Evolutionary conservation across 352 stramenopile species (phyloP), one percentile per base, ranked within the genome.

Genomic region (Phytophthora cactorum): DNA sequence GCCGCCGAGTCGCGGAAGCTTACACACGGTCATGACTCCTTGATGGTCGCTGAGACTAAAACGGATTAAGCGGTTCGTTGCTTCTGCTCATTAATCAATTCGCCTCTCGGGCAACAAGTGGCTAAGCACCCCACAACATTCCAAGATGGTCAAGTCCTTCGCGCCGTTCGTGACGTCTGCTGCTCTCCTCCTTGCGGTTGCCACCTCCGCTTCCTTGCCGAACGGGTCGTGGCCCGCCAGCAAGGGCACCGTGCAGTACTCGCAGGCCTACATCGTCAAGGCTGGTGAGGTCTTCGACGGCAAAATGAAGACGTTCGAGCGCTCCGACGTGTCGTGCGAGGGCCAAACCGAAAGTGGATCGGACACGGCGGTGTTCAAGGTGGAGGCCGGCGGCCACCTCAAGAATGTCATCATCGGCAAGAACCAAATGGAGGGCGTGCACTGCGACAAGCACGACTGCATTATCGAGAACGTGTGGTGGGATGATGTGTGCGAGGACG

Each of bases 261-360:
- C 49, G 25, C 17, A 59, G 25, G 47, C 50, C 47, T 50, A 58
- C 58, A 52, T 44, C 0, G 39, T 66, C 31, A 57, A 58, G 58
- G 58, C 58, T 12, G 58, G 43, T 15, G 55, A 62, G 29, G 43
- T 62, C 43, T 67, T 67, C 22, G 59, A 67, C 59, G 59, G 60
- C 14, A 68, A 61, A 28, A 83, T 82, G 70, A 69, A 88, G 68
- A 90, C 73, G 0, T 90, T 82, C 68, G 74, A 90, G 14, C 78
- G 73, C 12, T 81, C 73, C 6, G 65, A 82, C 46, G 65, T 82
- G 14, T 59, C 36, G 49, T 87, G 78, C 50, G 49, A 75, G 10
- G 75, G 70, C 2, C 68, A 81, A 22, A 70, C 44, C 25, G 73
- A 80, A 14, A 58, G 55, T 25, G 55, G 55, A 12, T 22, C 15